Base-by-base conservation (phyloP, 352 stramenopile genomes). In the Phytophthora sp. region DNA sequence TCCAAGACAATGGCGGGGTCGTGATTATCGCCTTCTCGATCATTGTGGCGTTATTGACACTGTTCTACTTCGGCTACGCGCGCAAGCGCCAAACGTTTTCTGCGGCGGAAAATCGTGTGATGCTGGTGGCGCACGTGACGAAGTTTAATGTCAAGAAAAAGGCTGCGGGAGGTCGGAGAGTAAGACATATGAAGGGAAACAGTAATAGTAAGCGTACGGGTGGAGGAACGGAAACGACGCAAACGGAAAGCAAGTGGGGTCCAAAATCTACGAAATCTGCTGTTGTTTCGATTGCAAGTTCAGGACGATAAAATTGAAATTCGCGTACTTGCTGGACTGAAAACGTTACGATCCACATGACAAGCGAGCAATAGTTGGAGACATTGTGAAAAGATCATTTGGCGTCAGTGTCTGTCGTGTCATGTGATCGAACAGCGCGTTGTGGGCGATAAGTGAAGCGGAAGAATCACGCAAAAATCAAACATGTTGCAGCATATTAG, bases 41-140 rank as follows among this genome's bases (percentile, higher is more conserved):
- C 1, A 42, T 66, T 3, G 13, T 73, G 0, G 26, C 18, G 5
- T 10, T 70, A 0, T 30, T 76, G 2, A 69, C 65, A 1, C 5
- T 69, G 3, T 79, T 77, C 28, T 84, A 84, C 53, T 74, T 69
- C 35, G 44, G 26, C 4, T 79, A 81, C 43, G 54, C 75, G 3
- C 68, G 68, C 2, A 66, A 70, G 15, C 60, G 66, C 1, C 75
- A 80, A 34, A 77, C 63, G 0, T 76, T 83, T 31, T 83, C 74
- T 2, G 56, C 67, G 1, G 63, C 79, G 24, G 75, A 84, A 53
- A 74, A 75, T 28, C 68, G 69, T 7, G 55, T 77, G 9, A 59
- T 84, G 44, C 43, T 84, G 18, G 68, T 84, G 24, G 75, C 75
- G 13, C 72, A 84, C 20, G 75, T 84, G 23, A 76, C 69, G 4